Evolutionary conservation across 495 filamentous ascomycete species (phyloP), one percentile per base, ranked within the genome.

Genomic region (Podospora pseudocomata): DNA sequence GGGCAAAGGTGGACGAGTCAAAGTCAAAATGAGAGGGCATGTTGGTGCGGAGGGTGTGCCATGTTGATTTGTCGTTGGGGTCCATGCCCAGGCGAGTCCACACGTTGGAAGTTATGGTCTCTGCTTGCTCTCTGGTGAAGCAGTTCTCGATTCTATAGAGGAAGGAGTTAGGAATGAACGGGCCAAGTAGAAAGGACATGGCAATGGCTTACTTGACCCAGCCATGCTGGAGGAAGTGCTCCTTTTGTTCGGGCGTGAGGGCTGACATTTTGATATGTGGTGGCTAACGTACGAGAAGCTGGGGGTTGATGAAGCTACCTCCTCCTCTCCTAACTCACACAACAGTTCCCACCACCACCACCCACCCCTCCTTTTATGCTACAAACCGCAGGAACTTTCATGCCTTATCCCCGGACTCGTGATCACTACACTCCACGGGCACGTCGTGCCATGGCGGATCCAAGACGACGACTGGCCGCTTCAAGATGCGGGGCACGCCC

Each of bases 51-150:
- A 87, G 85, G 15, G 75, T 75, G 3, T 74, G 79, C 89, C 90
- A 93, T 20, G 90, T 92, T 18, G 82, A 81, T 72, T 89, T 88
- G 79, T 93, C 90, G 16, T 79, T 81, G 0, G 88, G 84, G 20
- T 83, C 85, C 82, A 88, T 87, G 20, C 88, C 88, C n/a, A 92
- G 83, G 19, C 90, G 81, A 0, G 84, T 86, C 90, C 90, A 92
- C 13, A 92, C 79, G 60, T 85, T 86, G 26, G 77, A 70, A 2
- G 83, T 89, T 73, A 89, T 81, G 32, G 78, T 71, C 1, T 80
- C 82, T 2, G 89, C 86, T 76, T 89, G 86, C 58, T 86, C 84
- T 18, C 76, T 79, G 3, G 87, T 86, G 78, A 92, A 92, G 78
- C 73, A 75, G 2, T 58, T 64, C 18, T 74, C 64, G 59, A 78